phyloP scores from a whole-genome alignment of 2,329 filamentous ascomycete genomes.

The Arthrobotrys sphaeroides region DNA sequence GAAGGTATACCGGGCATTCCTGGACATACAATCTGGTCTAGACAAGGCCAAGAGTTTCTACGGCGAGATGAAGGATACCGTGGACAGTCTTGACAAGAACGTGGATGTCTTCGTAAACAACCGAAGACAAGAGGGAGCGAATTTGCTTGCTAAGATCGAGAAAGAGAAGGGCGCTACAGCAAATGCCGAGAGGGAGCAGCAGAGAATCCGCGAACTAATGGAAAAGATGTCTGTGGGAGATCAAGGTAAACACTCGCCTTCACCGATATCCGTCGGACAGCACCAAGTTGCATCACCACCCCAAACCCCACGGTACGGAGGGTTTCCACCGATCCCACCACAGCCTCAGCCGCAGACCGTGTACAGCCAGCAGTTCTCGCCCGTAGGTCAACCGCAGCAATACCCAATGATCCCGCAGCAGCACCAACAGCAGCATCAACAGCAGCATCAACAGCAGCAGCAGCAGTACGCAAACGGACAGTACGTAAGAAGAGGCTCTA shows the following conservation, averaged over 20 bases:
- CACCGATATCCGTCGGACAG: constrained; percentile 60
- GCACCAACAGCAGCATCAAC: constrained; percentile 62
- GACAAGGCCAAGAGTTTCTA: constrained; percentile 93
- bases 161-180: constrained; percentile 73
- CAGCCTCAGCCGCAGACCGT: constrained; percentile 52
- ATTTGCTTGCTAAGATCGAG: constrained; percentile 88
- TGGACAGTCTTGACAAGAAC: constrained; percentile 91
- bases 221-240: constrained; percentile 91
- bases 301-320: constrained; percentile 64
- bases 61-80: constrained; percentile 92
- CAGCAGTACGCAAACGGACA: constrained; percentile 60
- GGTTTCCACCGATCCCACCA: constrained; percentile 51
- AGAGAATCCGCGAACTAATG: constrained; percentile 88
- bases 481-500: constrained; percentile 57
- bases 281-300: constrained; percentile 64
- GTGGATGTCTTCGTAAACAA: constrained; percentile 98
- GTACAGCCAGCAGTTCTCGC: constrained; percentile 54
- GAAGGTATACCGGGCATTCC: constrained; percentile 88
- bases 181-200: constrained; percentile 81
- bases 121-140: constrained; percentile 85
- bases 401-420: constrained; percentile 58
- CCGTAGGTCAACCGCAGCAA: constrained; percentile 51
- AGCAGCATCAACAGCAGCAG: constrained; percentile 61
- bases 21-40: constrained; percentile 86
- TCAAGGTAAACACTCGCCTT: constrained; percentile 61